Percentiles rank a stretch among this genome's conserved stretches.
Conservation (phyloP, 2,329 filamentous ascomycete genomes). For the Pseudodiploospora longispora region DNA sequence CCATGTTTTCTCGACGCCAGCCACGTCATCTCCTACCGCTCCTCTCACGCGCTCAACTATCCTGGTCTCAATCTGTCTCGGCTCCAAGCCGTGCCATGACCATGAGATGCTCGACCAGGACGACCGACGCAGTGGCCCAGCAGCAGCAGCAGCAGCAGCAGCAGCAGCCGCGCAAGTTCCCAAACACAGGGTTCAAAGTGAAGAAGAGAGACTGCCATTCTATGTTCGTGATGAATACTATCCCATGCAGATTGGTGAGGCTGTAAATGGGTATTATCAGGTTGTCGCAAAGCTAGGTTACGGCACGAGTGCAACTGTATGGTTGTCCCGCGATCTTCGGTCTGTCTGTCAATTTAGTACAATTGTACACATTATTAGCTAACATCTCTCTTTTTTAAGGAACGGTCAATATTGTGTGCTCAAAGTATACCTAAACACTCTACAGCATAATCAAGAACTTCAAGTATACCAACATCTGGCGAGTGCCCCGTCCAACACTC, state of each 20-base stretch:
- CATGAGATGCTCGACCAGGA: too few relatives aligned
- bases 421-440: conserved; percentile 22
- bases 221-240: conserved; percentile 29
- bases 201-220: conserved; percentile 29
- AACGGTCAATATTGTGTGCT: conserved; percentile 20
- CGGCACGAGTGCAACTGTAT: conserved; percentile 33
- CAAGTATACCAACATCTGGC: conserved; percentile 12
- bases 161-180: conserved; percentile 9
- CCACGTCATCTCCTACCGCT: too few relatives aligned
- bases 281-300: conserved; percentile 31
- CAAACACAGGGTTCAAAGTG: conserved; percentile 10
- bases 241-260: conserved; percentile 27
- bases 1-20: too few relatives aligned
- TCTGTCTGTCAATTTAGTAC: too few relatives aligned
- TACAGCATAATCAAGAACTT: conserved; percentile 14
- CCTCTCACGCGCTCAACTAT: too few relatives aligned
- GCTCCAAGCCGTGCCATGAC: too few relatives aligned
- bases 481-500: background rate
- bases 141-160: conserved; percentile 1
- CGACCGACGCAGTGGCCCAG: too few relatives aligned
- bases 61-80: too few relatives aligned
- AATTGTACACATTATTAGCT: conserved; percentile 10
- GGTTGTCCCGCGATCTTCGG: conserved; percentile 29
- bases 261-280: conserved; percentile 28
- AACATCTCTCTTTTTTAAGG: background rate